phyloP scores from a whole-genome alignment of 768 basidiomycete species.

The Phaffia australis region DNA sequence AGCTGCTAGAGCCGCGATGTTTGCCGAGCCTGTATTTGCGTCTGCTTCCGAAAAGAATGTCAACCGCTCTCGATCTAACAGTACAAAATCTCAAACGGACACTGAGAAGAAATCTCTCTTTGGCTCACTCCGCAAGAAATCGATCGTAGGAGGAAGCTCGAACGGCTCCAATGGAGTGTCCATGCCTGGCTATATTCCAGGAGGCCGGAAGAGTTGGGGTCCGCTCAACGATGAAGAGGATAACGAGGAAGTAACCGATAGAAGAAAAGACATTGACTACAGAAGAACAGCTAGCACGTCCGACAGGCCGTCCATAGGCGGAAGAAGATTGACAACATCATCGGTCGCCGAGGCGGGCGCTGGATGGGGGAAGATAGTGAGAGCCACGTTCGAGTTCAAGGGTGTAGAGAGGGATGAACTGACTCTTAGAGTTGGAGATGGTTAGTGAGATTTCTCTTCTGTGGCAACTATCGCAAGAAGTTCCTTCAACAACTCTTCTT shows the following conservation, averaged over 20 bases:
- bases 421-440: conserved; percentile 56
- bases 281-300: background rate
- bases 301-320: background rate
- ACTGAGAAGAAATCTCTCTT: conserved; percentile 32
- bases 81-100: conserved; percentile 29
- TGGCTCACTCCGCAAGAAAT: conserved; percentile 35
- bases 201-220: conserved; percentile 28
- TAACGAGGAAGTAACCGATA: conserved; percentile 29
- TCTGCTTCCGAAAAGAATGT: conserved; percentile 7
- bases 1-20: background rate
- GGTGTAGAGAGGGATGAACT: conserved; percentile 64
- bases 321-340: background rate
- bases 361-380: conserved; percentile 42
- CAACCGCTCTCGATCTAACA: conserved; percentile 36
- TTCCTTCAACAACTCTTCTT: background rate
- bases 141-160: conserved; percentile 15
- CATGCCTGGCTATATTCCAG: conserved; percentile 14
- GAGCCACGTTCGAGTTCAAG: conserved; percentile 63
- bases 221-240: conserved; percentile 32
- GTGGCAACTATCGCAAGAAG: too few species aligned
- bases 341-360: conserved; percentile 22
- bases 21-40: background rate
- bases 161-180: conserved; percentile 1
- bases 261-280: background rate
- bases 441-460: background rate